Base-by-base conservation (phyloP, 2,329 filamentous ascomycete species). In the Aspergillus latus region DNA sequence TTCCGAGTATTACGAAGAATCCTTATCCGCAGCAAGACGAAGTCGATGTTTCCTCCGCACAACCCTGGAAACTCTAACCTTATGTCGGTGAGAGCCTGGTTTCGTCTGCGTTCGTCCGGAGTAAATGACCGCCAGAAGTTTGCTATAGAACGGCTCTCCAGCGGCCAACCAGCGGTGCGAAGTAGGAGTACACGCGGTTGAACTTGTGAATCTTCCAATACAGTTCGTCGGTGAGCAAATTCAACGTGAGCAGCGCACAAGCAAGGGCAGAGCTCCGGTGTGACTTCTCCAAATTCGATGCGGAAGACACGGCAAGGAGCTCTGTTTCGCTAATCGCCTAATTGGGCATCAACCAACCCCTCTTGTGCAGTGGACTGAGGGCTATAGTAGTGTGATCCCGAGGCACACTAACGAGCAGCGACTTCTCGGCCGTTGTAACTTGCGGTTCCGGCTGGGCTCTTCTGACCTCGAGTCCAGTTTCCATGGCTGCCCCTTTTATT, bases 301-400 rank as follows among this genome's bases (percentile, higher is more conserved):
- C 43, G 62, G 59, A 63, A 59, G 57, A 58, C 50, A 63, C 60
- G 56, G 60, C 60, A 59, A 50, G 45, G 44, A 55, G 28, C 28
- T 52, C 49, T 53, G 10, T 58, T 59, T 62, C 56, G 60, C 56
- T 59, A 59, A 58, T 56, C 40, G 43, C 29, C 49, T 36, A 61
- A 59, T 63, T 62, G 58, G 62, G 62, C 60, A 63, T 59, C 60
- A 56, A 62, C 60, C 56, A 56, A 62, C 62, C 56, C 59, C 62
- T 59, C 62, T 56, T 54, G 55, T 54, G 53, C 54, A 50, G 55
- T 44, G 47, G 52, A 50, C 46, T 53, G 52, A 46, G 40, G 29
- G 49, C 44, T 30, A 54, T 49, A 52, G 54, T 49, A 52, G 54
- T 52, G 43, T 59, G 56, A 53, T 45, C 29, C 58, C 58, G 52